phyloP scores from a whole-genome alignment of 768 basidiomycete genomes.

The Russula sp. region DNA sequence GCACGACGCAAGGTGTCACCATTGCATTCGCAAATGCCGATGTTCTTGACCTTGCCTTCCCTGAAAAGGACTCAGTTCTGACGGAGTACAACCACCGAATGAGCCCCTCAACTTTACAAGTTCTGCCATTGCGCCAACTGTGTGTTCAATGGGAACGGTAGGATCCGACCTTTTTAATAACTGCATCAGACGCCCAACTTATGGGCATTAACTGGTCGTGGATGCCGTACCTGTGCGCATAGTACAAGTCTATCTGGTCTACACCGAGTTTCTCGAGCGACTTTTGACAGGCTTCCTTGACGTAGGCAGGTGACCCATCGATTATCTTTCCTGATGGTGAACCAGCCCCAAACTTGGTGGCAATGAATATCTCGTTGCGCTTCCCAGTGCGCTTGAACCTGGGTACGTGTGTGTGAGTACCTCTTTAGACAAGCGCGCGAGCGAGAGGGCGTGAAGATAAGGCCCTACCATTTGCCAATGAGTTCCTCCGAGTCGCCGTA shows the following conservation, averaged over 20 bases:
- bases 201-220: not conserved
- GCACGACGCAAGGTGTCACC: slow-evolving; percentile 40
- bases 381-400: slow-evolving; percentile 59
- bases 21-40: slow-evolving; percentile 40
- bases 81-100: slow-evolving; percentile 34
- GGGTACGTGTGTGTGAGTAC: not conserved
- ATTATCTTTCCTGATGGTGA: slow-evolving; percentile 22
- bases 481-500: slow-evolving; percentile 46
- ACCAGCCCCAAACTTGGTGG: slow-evolving; percentile 40
- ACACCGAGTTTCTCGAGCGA: slow-evolving; percentile 35
- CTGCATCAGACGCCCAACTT: not conserved
- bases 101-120: slow-evolving; percentile 37
- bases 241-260: slow-evolving; percentile 39
- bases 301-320: slow-evolving; percentile 35
- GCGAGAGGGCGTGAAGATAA: not conserved
- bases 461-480: slow-evolving; percentile 43
- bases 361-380: slow-evolving; percentile 47
- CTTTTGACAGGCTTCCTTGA: slow-evolving; percentile 32
- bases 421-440: not conserved
- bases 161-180: slow-evolving; percentile 10
- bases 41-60: slow-evolving; percentile 39
- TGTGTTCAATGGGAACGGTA: slow-evolving; percentile 27
- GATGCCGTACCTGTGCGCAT: slow-evolving; percentile 35
- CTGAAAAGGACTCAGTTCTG: slow-evolving; percentile 22
- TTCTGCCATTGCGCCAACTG: slow-evolving; percentile 28